Evolutionary conservation across 2,329 filamentous ascomycete genomes (phyloP).

Genomic region (Penicillium oxalicum): DNA sequence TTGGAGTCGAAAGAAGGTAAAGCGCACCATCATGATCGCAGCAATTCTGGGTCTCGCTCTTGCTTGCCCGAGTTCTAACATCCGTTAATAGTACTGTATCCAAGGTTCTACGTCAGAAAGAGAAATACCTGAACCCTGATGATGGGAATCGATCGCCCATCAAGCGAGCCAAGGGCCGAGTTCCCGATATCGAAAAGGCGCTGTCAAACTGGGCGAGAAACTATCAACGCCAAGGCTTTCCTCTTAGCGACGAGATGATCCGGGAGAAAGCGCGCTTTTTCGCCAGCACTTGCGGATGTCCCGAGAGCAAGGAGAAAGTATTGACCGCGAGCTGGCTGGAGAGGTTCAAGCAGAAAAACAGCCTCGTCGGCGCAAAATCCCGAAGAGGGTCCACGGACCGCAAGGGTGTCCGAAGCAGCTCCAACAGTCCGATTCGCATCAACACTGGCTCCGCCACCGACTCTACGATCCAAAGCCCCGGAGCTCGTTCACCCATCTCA

Average conservation of each 20-base stretch:
- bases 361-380: slow-evolving; percentile 49
- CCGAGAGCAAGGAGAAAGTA: slow-evolving; percentile 64
- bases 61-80: slow-evolving; percentile 8
- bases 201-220: slow-evolving; percentile 83
- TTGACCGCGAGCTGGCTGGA: slow-evolving; percentile 78
- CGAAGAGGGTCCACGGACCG: slow-evolving; percentile 46
- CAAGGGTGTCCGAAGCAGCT: slow-evolving; percentile 54
- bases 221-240: slow-evolving; percentile 66
- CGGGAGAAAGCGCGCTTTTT: slow-evolving; percentile 79
- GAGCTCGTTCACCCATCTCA: slow-evolving; percentile 66
- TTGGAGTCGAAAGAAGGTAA: slow-evolving; percentile 96
- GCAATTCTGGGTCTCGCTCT: slow-evolving; percentile 14
- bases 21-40: not conserved
- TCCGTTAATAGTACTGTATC: slow-evolving; percentile 75
- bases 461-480: slow-evolving; percentile 57
- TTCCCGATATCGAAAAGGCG: slow-evolving; percentile 85
- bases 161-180: slow-evolving; percentile 78
- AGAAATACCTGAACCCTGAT: slow-evolving; percentile 81
- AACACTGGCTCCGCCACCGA: slow-evolving; percentile 50
- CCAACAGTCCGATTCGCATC: slow-evolving; percentile 56
- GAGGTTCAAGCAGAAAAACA: slow-evolving; percentile 91
- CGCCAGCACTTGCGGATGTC: slow-evolving; percentile 63
- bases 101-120: slow-evolving; percentile 89
- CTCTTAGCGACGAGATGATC: slow-evolving; percentile 73
- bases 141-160: slow-evolving; percentile 73